Evolutionary conservation across 768 basidiomycete species (phyloP).

Genomic region (Leucocoprinus sp.): DNA sequence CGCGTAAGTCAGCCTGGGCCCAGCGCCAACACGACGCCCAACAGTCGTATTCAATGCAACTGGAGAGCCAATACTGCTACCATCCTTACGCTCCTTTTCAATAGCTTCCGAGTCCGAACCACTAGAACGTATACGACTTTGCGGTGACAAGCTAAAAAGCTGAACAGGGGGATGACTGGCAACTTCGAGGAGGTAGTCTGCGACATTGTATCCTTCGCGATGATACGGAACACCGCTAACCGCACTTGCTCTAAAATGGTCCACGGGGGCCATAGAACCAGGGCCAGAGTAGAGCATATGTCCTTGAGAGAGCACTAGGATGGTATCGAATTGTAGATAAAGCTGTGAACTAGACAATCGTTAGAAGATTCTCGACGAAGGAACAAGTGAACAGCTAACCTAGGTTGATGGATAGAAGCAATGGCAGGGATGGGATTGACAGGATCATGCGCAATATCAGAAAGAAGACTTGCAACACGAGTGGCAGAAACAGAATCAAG

Average conservation of each 20-base stretch:
- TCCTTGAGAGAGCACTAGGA: constrained; percentile 73
- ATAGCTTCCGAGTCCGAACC: not conserved
- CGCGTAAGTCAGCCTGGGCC: constrained; percentile 34
- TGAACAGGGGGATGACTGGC: constrained; percentile 57
- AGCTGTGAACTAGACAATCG: constrained; percentile 52
- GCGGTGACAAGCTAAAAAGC: constrained; percentile 27
- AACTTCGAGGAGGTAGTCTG: constrained; percentile 87
- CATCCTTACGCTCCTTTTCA: not conserved
- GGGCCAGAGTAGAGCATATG: constrained; percentile 72
- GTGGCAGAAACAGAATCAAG: constrained; percentile 85
- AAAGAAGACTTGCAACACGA: constrained; percentile 70
- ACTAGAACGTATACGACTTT: not conserved
- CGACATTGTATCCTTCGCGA: constrained; percentile 81
- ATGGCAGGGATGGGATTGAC: constrained; percentile 72
- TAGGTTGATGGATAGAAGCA: constrained; percentile 84
- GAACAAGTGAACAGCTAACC: constrained; percentile 28
- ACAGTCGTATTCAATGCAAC: constrained; percentile 11
- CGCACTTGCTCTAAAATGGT: constrained; percentile 50
- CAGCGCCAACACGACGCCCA: constrained; percentile 6
- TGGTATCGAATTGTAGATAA: constrained; percentile 78
- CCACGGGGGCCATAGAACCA: constrained; percentile 61
- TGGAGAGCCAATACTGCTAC: not conserved
- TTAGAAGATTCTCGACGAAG: not conserved
- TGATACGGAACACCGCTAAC: constrained; percentile 37
- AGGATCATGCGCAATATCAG: constrained; percentile 63